Percentiles rank a stretch among this genome's conserved stretches.
phyloP scores from a whole-genome alignment of 164 flowering plant genomes.

The Chimonanthus praecox region DNA sequence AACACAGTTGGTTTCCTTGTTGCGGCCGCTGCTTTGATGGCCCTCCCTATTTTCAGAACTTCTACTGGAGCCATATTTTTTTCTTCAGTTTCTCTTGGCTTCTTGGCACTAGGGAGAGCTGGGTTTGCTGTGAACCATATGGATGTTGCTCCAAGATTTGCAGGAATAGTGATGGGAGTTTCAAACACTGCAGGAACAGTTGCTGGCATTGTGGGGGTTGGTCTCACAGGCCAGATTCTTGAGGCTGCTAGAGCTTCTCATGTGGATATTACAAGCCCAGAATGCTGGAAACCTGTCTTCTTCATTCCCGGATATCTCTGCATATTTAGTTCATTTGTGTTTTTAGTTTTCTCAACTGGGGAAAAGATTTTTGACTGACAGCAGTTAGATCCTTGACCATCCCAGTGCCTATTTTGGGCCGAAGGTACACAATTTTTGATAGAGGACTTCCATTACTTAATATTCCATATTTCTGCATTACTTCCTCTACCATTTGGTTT shows the following conservation, averaged over 20 bases:
- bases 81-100: conserved; percentile 85
- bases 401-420: neutral
- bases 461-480: neutral
- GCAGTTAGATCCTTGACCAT: neutral
- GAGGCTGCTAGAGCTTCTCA: conserved; percentile 58
- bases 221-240: conserved; percentile 71
- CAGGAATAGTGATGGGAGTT: conserved; percentile 93
- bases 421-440: neutral
- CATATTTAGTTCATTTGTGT: conserved; percentile 67
- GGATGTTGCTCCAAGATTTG: conserved; percentile 91
- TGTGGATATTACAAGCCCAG: conserved; percentile 62
- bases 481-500: neutral
- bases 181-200: conserved; percentile 93
- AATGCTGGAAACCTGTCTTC: conserved; percentile 76
- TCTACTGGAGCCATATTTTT: conserved; percentile 69
- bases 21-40: conserved; percentile 69
- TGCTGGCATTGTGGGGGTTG: conserved; percentile 86
- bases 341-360: conserved; percentile 67
- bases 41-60: conserved; percentile 61
- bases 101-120: conserved; percentile 85
- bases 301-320: conserved; percentile 72
- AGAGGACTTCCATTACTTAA: neutral
- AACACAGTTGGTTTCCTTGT: conserved; percentile 78
- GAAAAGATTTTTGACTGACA: conserved; percentile 77
- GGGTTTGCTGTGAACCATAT: conserved; percentile 96